These are phyloP conservation scores for Acanthamoeba sp. DNA, from an alignment of 208 protist genomes.

Conservation along the genomic window DNA sequence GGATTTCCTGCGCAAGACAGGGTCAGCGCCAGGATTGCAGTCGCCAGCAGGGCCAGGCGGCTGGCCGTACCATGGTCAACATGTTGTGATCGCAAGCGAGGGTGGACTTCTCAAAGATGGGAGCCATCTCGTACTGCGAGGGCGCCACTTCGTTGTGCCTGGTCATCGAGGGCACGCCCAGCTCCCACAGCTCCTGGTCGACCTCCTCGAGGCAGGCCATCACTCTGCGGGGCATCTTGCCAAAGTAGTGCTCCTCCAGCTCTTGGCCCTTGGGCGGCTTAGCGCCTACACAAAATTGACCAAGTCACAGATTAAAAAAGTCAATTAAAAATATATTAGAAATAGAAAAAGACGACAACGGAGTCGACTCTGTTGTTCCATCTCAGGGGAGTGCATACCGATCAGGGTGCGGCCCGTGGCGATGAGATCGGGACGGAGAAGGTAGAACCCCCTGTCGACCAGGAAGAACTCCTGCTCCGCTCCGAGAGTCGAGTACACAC, in stretches of 20 bases:
- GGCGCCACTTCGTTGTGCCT: slow-evolving; percentile 93
- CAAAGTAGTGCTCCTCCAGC: slow-evolving; percentile 92
- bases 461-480: slow-evolving; percentile 93
- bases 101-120: slow-evolving; percentile 89
- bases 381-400: slow-evolving; percentile 71
- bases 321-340: not conserved
- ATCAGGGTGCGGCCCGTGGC: slow-evolving; percentile 89
- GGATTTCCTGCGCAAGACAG: not conserved
- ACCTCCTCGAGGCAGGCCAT: slow-evolving; percentile 80
- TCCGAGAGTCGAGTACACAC: slow-evolving; percentile 77
- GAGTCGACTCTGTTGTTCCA: no score
- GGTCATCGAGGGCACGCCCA: slow-evolving; percentile 91
- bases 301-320: no score
- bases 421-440: slow-evolving; percentile 87
- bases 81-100: slow-evolving; percentile 89
- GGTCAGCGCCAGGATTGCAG: not conserved
- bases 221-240: slow-evolving; percentile 80
- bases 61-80: slow-evolving; percentile 85
- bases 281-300: no score
- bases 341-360: no score
- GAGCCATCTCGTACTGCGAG: slow-evolving; percentile 93
- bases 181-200: slow-evolving; percentile 84
- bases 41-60: not conserved
- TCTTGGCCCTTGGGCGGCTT: slow-evolving; percentile 87
- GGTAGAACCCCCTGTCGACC: slow-evolving; percentile 88